Base-by-base conservation (phyloP, 352 stramenopile species). In the Elongisporangium senticosum region DNA sequence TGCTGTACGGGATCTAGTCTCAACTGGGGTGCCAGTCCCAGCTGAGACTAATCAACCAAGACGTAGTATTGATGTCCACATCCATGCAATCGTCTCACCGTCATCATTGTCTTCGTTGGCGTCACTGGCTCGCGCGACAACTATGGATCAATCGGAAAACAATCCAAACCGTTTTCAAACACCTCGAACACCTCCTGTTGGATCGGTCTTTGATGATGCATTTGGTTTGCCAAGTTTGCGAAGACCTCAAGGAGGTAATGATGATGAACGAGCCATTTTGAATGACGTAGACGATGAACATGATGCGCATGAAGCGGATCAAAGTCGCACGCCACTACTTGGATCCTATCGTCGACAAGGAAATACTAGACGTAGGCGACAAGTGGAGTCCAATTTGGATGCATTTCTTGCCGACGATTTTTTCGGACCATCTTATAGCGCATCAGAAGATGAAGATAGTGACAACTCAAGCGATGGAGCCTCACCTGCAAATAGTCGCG, bases 31-130 rank as follows among this genome's bases (percentile, higher is more conserved):
- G 10, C 68, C 51, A 8, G 49, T 58, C 15, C 51, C 56, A 7
- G 64, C 28, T 6, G 79, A 87, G 6, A 28, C 67, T 0, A 65
- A 51, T 21, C 63, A 74, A 28, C 62, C 63, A 2, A 77, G 80
- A 51, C 81, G 81, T 17, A 93, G 72, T 51, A 92, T 95, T 48
- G 86, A 95, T 60, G 84, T 95, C 2, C 86, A 95, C 63, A 95
- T 95, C 26, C 86, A 95, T 56, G 86, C 86, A 2, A 93, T 95
- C 50, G 77, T 95, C 7, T 76, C 86, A 10, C 83, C 86, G 20
- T 83, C 78, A 3, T 91, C 85, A 0, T 51, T 92, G 2, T 81
- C 79, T 6, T 89, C 79, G 2, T 68, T 93, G n/a, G 74, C 81
- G 2, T 77, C 73, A 2, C 60, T 84, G 48, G 68, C 67, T 47